A percentile compares a stretch with the other conserved stretches of the same genome.
Evolutionary conservation across 106 monocot species (phyloP).

Genomic region (Dioscorea dumetorum): DNA sequence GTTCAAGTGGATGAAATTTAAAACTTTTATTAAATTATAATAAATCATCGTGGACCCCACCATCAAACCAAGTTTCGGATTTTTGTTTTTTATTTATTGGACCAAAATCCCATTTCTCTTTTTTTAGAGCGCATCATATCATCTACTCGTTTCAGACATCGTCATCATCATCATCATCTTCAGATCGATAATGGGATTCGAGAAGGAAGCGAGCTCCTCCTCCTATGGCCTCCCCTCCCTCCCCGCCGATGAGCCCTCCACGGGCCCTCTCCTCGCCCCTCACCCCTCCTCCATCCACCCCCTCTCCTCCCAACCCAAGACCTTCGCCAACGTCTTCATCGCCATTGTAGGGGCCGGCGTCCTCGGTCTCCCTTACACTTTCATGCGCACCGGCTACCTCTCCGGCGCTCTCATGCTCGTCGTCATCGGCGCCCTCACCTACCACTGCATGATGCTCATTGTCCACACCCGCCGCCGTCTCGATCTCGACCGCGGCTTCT

Average conservation of each 20-base stretch:
- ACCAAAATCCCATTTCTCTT: too few relatives aligned
- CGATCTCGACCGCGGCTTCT: constrained; percentile 13
- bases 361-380: constrained; percentile 90
- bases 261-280: not conserved
- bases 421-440: constrained; percentile 57
- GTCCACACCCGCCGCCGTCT: constrained; percentile 65
- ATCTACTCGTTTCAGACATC: too few relatives aligned
- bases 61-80: too few relatives aligned
- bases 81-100: too few relatives aligned
- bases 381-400: constrained; percentile 75
- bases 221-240: constrained; percentile 9
- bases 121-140: too few relatives aligned
- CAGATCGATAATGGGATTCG: constrained; percentile 20
- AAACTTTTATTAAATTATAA: too few relatives aligned
- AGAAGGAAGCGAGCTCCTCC: constrained; percentile 27
- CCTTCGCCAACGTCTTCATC: constrained; percentile 98
- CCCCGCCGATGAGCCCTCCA: not conserved
- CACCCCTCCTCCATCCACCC: not conserved
- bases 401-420: constrained; percentile 48
- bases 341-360: constrained; percentile 94
- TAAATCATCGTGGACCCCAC: too few relatives aligned
- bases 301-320: constrained; percentile 80
- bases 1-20: too few relatives aligned
- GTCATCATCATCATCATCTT: too few relatives aligned
- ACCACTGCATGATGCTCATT: constrained; percentile 86